phyloP scores from a whole-genome alignment of 1,284 basidiomycete species.

The Malassezia equina region DNA sequence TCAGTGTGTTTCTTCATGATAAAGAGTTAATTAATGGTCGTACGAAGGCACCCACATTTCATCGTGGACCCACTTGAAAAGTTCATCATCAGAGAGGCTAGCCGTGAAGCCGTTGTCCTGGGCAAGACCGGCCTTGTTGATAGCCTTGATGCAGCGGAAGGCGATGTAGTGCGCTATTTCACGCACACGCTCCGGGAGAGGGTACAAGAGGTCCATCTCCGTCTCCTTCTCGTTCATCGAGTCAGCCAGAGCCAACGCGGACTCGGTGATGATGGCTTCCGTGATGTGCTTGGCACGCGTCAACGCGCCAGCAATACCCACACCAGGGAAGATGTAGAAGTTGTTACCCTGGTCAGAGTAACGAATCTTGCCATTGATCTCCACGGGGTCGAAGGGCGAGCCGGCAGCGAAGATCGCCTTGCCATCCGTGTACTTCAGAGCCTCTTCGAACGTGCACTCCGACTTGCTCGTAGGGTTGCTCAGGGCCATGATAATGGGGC shows the following conservation, averaged over 20 bases:
- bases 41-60: conserved; percentile 45
- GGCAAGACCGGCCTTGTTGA: conserved; percentile 36
- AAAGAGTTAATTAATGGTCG: conserved; percentile 12
- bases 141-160: conserved; percentile 33
- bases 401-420: conserved; percentile 74
- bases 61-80: conserved; percentile 33
- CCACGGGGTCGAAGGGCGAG: conserved; percentile 68
- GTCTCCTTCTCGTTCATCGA: conserved; percentile 64
- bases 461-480: conserved; percentile 80
- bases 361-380: conserved; percentile 57
- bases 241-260: conserved; percentile 63
- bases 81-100: conserved; percentile 30
- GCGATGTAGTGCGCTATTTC: conserved; percentile 40
- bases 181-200: conserved; percentile 35
- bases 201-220: conserved; percentile 48
- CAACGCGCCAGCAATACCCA: conserved; percentile 50
- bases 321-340: conserved; percentile 51
- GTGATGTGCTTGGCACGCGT: conserved; percentile 62
- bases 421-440: conserved; percentile 60
- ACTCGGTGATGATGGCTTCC: conserved; percentile 60
- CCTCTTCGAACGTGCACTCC: conserved; percentile 65
- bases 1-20: not conserved
- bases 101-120: conserved; percentile 39
- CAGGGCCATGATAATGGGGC: conserved; percentile 91
- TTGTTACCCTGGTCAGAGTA: conserved; percentile 87